phyloP scores from a whole-genome alignment of 495 filamentous ascomycete genomes.

The Talaromyces liani region DNA sequence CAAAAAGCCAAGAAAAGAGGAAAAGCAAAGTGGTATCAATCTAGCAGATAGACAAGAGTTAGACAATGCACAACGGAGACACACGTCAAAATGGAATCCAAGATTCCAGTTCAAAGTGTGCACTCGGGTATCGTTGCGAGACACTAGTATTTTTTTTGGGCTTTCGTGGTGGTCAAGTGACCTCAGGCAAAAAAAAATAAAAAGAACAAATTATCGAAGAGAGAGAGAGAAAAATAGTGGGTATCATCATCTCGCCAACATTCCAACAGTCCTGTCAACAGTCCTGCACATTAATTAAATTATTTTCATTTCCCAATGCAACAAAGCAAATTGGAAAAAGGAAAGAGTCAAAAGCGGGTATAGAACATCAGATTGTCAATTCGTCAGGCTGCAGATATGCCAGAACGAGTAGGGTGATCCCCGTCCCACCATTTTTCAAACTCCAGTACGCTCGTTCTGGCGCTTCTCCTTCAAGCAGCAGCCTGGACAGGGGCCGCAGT shows the following conservation, averaged over 20 bases:
- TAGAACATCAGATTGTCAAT: not conserved
- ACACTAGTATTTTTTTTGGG: constrained; percentile 8
- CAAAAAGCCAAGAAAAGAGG: not conserved
- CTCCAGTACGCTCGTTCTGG: constrained; percentile 24
- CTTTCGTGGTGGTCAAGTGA: constrained; percentile 4
- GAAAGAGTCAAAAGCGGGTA: constrained; percentile 4
- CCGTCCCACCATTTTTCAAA: constrained; percentile 41
- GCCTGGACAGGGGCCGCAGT: constrained; percentile 40
- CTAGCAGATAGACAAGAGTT: constrained; percentile 35
- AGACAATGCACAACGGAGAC: constrained; percentile 23
- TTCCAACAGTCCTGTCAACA: constrained; percentile 8
- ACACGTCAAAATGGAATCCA: constrained; percentile 15
- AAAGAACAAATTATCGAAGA: constrained; percentile 11
- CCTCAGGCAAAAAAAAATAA: constrained; percentile 16
- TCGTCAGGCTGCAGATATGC: constrained; percentile 16
- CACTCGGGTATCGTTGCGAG: constrained; percentile 28
- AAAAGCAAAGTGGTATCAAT: constrained; percentile 42
- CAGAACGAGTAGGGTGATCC: constrained; percentile 17
- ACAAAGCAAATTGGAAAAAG: not conserved
- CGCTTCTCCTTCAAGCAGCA: constrained; percentile 35
- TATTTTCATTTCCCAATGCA: constrained; percentile 2
- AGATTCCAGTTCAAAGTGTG: not conserved
- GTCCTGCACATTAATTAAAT: constrained; percentile 7
- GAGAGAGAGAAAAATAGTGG: constrained; percentile 25
- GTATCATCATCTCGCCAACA: constrained; percentile 12